phyloP scores from a whole-genome alignment of 208 protist species.

The Wallacemonas collosoma region DNA sequence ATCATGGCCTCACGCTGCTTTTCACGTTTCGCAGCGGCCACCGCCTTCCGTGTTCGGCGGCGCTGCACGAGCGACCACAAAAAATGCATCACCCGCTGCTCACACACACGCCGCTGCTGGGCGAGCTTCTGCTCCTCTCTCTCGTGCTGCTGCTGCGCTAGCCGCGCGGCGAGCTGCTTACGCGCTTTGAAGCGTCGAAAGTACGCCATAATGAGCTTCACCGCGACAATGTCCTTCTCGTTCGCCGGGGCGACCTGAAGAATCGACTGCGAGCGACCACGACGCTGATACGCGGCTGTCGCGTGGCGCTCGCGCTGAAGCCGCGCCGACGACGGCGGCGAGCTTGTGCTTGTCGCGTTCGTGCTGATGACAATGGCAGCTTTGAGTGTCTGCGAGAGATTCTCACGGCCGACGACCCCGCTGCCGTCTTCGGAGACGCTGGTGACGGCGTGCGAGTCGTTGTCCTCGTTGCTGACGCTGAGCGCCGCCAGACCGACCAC shows the following conservation, averaged over 20 bases:
- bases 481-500: background rate
- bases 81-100: conserved; percentile 31
- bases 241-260: conserved; percentile 7
- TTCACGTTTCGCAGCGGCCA: conserved; percentile 8
- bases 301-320: conserved; percentile 23
- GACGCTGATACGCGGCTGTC: conserved; percentile 15
- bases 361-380: background rate
- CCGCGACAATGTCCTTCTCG: conserved; percentile 26
- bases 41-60: conserved; percentile 24
- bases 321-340: conserved; percentile 20
- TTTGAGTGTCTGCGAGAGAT: background rate
- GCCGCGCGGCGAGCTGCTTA: conserved; percentile 6
- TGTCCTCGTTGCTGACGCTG: background rate
- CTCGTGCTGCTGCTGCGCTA: conserved; percentile 14
- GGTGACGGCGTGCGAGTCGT: background rate
- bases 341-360: background rate
- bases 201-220: conserved; percentile 28
- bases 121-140: conserved; percentile 19
- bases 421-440: conserved; percentile 9
- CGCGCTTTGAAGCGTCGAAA: conserved; percentile 23
- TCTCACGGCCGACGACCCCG: background rate
- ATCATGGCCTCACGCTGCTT: conserved; percentile 14
- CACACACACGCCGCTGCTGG: conserved; percentile 31
- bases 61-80: conserved; percentile 37
- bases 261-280: conserved; percentile 19